Conservation (phyloP, 2,329 filamentous ascomycete species). For the Alternaria arborescens region DNA sequence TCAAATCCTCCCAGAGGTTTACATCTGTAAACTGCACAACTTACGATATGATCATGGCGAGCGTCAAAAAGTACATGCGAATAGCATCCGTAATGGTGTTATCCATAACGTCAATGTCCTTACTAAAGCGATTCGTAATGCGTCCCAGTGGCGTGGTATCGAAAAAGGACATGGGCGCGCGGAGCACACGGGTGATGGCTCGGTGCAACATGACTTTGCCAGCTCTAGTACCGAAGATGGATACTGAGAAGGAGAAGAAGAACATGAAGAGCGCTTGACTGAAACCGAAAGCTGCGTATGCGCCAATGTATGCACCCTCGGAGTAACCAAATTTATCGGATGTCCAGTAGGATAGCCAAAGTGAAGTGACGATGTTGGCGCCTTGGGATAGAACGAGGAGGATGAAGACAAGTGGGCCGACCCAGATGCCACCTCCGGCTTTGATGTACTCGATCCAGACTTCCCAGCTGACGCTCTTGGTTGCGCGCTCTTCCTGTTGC, state of each 20-base stretch:
- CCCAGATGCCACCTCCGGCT: slow-evolving; percentile 75
- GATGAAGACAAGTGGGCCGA: slow-evolving; percentile 69
- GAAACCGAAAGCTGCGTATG: slow-evolving; percentile 22
- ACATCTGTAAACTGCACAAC: not conserved
- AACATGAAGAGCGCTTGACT: slow-evolving; percentile 65
- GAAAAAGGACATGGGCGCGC: slow-evolving; percentile 86
- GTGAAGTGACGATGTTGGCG: slow-evolving; percentile 83
- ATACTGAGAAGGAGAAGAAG: slow-evolving; percentile 78
- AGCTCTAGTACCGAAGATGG: slow-evolving; percentile 79
- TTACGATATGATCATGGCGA: slow-evolving; percentile 75
- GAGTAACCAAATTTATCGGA: slow-evolving; percentile 75
- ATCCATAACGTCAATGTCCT: slow-evolving; percentile 97
- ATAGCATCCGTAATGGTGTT: slow-evolving; percentile 89
- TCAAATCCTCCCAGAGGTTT: not conserved
- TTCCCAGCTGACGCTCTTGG: slow-evolving; percentile 78
- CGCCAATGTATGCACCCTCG: slow-evolving; percentile 75
- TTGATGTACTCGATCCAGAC: slow-evolving; percentile 81
- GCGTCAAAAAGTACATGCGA: slow-evolving; percentile 88
- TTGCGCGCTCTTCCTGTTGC: slow-evolving; percentile 76
- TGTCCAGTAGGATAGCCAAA: slow-evolving; percentile 97
- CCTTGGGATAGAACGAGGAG: slow-evolving; percentile 78
- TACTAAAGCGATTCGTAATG: slow-evolving; percentile 95
- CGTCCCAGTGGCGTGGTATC: slow-evolving; percentile 94
- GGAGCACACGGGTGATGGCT: slow-evolving; percentile 77
- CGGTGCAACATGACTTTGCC: slow-evolving; percentile 82